Conservation (phyloP, 305 asterid species). For the Solanum hybrid region DNA sequence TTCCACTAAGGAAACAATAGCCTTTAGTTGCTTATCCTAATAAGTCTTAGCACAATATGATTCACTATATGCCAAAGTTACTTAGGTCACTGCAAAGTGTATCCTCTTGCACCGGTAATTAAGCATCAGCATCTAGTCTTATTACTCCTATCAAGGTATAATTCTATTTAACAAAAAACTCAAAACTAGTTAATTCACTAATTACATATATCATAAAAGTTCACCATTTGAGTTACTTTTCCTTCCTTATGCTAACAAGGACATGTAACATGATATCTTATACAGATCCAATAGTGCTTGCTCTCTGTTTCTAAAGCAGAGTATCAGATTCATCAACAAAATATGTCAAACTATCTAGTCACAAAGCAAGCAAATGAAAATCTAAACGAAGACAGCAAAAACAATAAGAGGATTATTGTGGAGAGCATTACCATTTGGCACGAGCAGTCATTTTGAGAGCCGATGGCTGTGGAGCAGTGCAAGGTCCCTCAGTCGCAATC, state of each 20-base stretch:
- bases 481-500: constrained; percentile 98
- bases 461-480: constrained; percentile 84
- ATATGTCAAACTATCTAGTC: not conserved
- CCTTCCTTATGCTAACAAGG: not conserved
- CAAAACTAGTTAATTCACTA: not conserved
- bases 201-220: not conserved
- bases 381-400: not conserved
- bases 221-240: not conserved
- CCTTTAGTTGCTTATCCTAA: not conserved
- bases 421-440: constrained; percentile 67
- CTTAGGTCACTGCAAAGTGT: not conserved
- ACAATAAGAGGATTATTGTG: not conserved
- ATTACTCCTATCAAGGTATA: not conserved
- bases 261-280: not conserved
- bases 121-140: not conserved
- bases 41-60: not conserved
- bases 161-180: not conserved
- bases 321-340: not conserved
- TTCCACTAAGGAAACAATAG: not conserved
- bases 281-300: not conserved
- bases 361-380: not conserved
- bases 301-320: not conserved
- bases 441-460: constrained; percentile 92
- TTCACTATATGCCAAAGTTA: not conserved
- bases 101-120: not conserved